A percentile compares a stretch with the other conserved stretches of the same genome.
Conservation (phyloP, 441 rosid genomes). For the Erodium moschatum region DNA sequence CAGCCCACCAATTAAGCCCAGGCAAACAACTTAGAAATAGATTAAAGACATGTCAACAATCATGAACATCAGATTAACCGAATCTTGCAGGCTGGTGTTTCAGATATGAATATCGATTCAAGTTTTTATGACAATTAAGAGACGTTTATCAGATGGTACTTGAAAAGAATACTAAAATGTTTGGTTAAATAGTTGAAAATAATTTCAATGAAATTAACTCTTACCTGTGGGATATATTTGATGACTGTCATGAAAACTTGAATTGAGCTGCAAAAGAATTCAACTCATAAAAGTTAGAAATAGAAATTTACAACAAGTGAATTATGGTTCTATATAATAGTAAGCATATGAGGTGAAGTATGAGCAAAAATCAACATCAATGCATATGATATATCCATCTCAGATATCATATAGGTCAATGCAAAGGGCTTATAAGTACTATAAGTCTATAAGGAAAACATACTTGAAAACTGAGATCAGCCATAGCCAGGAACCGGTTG, state of each 20-base stretch:
- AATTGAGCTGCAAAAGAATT: constrained; percentile 53
- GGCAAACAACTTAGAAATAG: not conserved
- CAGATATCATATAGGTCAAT: not conserved
- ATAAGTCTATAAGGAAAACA: constrained; percentile 25
- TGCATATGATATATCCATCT: not conserved
- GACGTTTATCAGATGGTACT: not conserved
- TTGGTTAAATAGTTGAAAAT: not conserved
- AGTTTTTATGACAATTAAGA: not conserved
- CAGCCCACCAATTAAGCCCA: not conserved
- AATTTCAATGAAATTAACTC: constrained; percentile 10
- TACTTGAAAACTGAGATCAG: constrained; percentile 73
- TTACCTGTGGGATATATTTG: constrained; percentile 89
- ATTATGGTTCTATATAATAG: not conserved
- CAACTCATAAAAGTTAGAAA: constrained; percentile 14
- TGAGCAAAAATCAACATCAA: not conserved
- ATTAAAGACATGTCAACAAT: not conserved
- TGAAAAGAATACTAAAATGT: not conserved
- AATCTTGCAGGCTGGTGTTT: too few species aligned
- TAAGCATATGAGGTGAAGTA: not conserved
- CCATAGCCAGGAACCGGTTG: constrained; percentile 77
- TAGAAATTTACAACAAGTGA: not conserved
- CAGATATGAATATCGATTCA: too few species aligned
- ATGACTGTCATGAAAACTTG: constrained; percentile 79
- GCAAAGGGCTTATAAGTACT: not conserved
- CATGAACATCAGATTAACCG: not conserved